These are phyloP conservation scores for Auricularia sp. DNA, from an alignment of 768 basidiomycete species.

Conservation along the genomic window DNA sequence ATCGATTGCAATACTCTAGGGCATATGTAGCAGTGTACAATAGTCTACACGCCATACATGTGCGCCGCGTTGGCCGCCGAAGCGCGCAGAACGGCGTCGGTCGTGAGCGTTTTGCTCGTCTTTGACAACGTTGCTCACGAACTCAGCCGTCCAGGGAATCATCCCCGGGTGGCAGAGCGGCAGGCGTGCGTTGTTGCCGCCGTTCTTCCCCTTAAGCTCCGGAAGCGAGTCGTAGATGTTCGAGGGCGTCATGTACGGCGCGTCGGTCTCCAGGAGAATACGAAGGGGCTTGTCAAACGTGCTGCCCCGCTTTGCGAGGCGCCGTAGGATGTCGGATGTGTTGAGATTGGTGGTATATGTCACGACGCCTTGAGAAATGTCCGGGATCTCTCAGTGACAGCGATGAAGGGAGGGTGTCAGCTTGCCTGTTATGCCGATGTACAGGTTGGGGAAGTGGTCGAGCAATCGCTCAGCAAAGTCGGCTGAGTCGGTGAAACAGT, in stretches of 20 bases:
- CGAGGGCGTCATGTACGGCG: conserved; percentile 77
- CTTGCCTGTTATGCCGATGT: conserved; percentile 71
- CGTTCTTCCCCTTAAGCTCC: conserved; percentile 25
- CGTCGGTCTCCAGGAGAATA: conserved; percentile 71
- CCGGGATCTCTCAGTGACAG: background rate
- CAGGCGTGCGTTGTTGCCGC: conserved; percentile 34
- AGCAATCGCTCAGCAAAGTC: conserved; percentile 62
- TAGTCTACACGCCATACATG: conserved; percentile 41
- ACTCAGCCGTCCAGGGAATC: conserved; percentile 80
- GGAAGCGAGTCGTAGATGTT: conserved; percentile 57
- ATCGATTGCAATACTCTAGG: no score
- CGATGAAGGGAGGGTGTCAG: background rate
- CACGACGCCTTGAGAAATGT: conserved; percentile 48
- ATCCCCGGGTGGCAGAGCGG: conserved; percentile 71
- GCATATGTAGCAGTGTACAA: no score
- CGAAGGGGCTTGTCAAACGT: conserved; percentile 17
- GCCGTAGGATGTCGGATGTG: conserved; percentile 56
- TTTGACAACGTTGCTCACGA: conserved; percentile 42
- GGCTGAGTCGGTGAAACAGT: conserved; percentile 81
- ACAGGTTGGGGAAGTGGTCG: conserved; percentile 70
- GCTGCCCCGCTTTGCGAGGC: conserved; percentile 27
- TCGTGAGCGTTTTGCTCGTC: conserved; percentile 38
- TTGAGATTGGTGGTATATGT: conserved; percentile 68
- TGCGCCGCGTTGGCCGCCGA: conserved; percentile 54
- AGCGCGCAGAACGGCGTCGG: conserved; percentile 47